Conservation (phyloP, 257 asterid species). For the Knoxia roxburghii region DNA sequence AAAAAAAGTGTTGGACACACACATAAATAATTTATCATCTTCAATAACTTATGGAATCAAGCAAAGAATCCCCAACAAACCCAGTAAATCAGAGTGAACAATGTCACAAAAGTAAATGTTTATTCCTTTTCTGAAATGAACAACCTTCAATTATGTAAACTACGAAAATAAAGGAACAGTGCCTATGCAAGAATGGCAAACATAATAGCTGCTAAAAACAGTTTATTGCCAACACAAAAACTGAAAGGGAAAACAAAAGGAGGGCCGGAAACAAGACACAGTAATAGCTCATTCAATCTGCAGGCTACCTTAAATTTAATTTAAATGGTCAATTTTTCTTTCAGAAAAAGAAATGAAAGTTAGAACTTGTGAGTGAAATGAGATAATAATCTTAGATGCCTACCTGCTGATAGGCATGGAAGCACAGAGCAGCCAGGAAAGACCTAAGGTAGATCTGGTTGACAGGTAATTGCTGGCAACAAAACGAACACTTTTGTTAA, state of each 20-base stretch:
- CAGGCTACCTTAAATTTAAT: neutral
- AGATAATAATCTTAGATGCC: neutral
- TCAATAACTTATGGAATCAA: neutral
- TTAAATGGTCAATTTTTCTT: neutral
- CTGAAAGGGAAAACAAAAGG: too few species aligned
- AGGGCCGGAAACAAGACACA: neutral
- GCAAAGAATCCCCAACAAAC: neutral
- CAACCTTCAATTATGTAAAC: neutral
- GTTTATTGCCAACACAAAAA: neutral
- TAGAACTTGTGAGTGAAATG: neutral
- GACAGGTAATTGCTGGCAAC: slow-evolving; percentile 57
- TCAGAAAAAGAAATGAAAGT: neutral
- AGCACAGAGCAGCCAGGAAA: slow-evolving; percentile 66
- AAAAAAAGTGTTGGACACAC: neutral
- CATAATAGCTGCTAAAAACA: neutral
- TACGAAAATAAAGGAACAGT: neutral
- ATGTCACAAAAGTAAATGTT: neutral
- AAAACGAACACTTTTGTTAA: slow-evolving; percentile 1
- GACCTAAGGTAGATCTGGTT: slow-evolving; percentile 57
- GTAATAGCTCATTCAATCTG: neutral
- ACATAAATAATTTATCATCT: neutral
- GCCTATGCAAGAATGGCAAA: neutral
- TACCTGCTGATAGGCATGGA: slow-evolving; percentile 97
- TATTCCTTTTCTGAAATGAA: neutral
- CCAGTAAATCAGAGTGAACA: neutral